Evolutionary conservation across 83 land plant species (phyloP).

Genomic region (Picea engelmannii): DNA sequence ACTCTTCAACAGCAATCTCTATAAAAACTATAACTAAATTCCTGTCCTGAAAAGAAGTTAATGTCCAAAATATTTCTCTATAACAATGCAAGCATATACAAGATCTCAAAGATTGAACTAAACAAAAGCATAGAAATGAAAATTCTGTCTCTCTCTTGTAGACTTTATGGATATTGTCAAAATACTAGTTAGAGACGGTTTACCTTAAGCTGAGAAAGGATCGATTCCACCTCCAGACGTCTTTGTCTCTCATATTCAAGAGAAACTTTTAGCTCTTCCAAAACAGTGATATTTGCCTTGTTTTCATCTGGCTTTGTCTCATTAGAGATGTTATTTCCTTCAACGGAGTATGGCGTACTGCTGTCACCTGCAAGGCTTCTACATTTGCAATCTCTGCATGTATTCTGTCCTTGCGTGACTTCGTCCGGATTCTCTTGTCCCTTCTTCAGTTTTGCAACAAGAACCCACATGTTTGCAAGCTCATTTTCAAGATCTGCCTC

Average conservation of each 20-base stretch:
- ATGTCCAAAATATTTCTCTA: not conserved
- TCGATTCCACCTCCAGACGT: not conserved
- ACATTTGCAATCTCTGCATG: not conserved
- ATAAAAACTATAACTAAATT: not conserved
- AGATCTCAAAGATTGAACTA: not conserved
- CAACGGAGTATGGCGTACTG: not conserved
- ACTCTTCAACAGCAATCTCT: too few relatives aligned
- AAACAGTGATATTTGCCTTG: not conserved
- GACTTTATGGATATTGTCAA: not conserved
- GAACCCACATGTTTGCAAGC: constrained; percentile 91
- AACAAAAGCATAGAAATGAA: not conserved
- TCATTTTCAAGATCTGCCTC: constrained; percentile 86
- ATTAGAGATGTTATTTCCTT: not conserved
- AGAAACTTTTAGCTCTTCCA: constrained; percentile 9
- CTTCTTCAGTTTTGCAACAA: constrained; percentile 76
- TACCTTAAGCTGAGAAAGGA: constrained; percentile 11
- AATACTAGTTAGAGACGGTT: not conserved
- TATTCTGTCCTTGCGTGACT: not conserved
- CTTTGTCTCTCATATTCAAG: constrained; percentile 6
- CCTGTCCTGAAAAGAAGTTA: not conserved
- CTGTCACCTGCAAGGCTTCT: not conserved
- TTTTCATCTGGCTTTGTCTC: not conserved
- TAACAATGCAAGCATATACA: too few relatives aligned
- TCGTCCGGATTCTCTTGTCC: constrained; percentile 40
- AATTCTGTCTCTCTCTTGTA: not conserved